phyloP scores from a whole-genome alignment of 2,329 filamentous ascomycete genomes.

The Penicillium sp. region DNA sequence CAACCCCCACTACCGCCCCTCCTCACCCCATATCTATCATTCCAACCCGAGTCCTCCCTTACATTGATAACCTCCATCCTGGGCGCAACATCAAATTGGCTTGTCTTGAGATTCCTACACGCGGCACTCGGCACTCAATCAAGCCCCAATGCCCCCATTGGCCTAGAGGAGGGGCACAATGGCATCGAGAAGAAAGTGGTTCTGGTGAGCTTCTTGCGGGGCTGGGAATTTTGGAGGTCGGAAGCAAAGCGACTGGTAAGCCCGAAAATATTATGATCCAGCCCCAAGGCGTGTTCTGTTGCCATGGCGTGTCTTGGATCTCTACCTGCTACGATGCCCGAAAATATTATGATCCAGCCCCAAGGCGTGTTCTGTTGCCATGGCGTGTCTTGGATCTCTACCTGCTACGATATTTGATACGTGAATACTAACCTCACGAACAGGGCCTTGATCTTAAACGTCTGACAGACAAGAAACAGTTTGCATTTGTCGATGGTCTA shows the following conservation, averaged over 20 bases:
- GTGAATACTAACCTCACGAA: slow-evolving; percentile 2
- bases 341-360: no score
- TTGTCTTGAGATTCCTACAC: slow-evolving; percentile 53
- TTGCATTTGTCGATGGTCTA: slow-evolving; percentile 74
- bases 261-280: no score
- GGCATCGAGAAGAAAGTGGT: slow-evolving; percentile 56
- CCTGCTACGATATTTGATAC: neutral
- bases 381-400: neutral
- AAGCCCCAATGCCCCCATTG: slow-evolving; percentile 18
- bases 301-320: slow-evolving; percentile 1
- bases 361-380: no score
- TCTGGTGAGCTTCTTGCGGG: slow-evolving; percentile 78
- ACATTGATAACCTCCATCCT: slow-evolving; percentile 46
- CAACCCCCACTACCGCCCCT: slow-evolving; percentile 42
- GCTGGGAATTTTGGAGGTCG: slow-evolving; percentile 73
- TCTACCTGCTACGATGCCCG: slow-evolving; percentile 18
- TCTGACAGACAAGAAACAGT: slow-evolving; percentile 56
- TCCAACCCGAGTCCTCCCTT: slow-evolving; percentile 37
- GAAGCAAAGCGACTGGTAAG: slow-evolving; percentile 66
- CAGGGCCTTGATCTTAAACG: slow-evolving; percentile 69
- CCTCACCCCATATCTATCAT: slow-evolving; percentile 39
- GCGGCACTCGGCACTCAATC: slow-evolving; percentile 40
- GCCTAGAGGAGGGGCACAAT: slow-evolving; percentile 27
- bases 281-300: no score
- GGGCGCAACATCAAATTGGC: slow-evolving; percentile 56